Base-by-base conservation (phyloP, 768 basidiomycete species). In the Lactarius quietus region DNA sequence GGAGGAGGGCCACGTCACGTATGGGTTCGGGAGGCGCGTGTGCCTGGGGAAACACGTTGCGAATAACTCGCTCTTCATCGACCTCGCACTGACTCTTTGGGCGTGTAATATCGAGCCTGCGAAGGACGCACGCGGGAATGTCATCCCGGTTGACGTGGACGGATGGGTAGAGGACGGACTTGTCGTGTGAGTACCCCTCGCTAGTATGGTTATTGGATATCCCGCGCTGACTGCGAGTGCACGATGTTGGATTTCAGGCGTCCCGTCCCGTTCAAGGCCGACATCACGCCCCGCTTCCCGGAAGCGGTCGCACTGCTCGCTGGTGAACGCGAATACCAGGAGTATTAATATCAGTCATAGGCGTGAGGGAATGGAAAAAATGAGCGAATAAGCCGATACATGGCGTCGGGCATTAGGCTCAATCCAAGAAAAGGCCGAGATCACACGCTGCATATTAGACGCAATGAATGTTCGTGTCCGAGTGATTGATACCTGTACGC, bases 21-120 rank as follows among this genome's bases (percentile, higher is more conserved):
- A 63, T 48, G 73, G 74, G 9, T 76, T 72, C 59, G 72, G 74
- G 23, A 61, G 73, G 28, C 61, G 65, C 1, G 41, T 66, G n/a
- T 66, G 65, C 18, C 51, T 66, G 8, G 61, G 65, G 1, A 63
- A 57, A 20, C 48, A 66, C 33, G 31, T 66, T 3, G 65, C 62
- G 57, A 74, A 75, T 45, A 66, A 72, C n/a, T 70, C 72, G 14
- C 39, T 77, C 20, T 77, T 76, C 51, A 75, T 77, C 38, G 63
- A 66, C 31, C 70, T 76, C 9, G 76, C 76, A 7, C 63, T 67
- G 38, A 65, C 73, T 1, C 66, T 78, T n/a, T 72, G 68, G 63
- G 72, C 72, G 15, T 66, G 61, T 48, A 66, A 62, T 38, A 62
- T 73, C n/a, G 52, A 55, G 15, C n/a, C 51, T 10, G 61, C 29